A percentile compares a stretch with the other conserved stretches of the same genome.
These are phyloP conservation scores for Neurospora sp. DNA, from an alignment of 495 filamentous ascomycete genomes.

Conservation along the genomic window DNA sequence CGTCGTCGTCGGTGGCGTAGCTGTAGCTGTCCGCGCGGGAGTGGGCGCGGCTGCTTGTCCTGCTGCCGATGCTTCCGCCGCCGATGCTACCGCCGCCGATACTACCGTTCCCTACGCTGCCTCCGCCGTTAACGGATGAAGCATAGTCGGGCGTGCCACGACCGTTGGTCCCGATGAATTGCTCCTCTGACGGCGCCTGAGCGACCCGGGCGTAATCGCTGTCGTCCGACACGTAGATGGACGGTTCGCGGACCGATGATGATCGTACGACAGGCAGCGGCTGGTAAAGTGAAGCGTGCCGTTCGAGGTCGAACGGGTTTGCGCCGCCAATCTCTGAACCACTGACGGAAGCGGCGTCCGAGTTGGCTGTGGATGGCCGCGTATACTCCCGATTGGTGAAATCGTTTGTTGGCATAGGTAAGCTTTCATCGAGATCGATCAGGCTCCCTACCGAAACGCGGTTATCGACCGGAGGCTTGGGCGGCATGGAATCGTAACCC, in stretches of 20 bases:
- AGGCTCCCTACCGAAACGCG: conserved; percentile 35
- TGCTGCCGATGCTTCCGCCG: not conserved
- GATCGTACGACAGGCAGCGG: conserved; percentile 11
- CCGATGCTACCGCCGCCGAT: conserved; percentile 5
- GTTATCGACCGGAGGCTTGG: conserved; percentile 14
- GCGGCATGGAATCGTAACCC: conserved; percentile 25
- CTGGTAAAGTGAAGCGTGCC: conserved; percentile 41
- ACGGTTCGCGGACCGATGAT: conserved; percentile 30
- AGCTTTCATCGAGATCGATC: conserved; percentile 43
- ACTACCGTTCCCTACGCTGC: not conserved
- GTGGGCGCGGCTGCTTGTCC: conserved; percentile 5
- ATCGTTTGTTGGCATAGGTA: conserved; percentile 17
- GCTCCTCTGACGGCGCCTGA: conserved; percentile 3
- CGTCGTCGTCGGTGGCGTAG: conserved; percentile 13
- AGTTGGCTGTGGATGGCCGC: conserved; percentile 45
- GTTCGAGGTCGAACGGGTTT: conserved; percentile 45
- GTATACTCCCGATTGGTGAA: conserved; percentile 17
- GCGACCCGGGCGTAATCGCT: conserved; percentile 27
- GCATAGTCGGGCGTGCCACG: not conserved
- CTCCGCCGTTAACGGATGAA: not conserved
- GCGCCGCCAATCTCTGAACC: conserved; percentile 37
- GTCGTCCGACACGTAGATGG: conserved; percentile 43
- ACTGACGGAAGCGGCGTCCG: conserved; percentile 35
- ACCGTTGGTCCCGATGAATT: conserved; percentile 3
- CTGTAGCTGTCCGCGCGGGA: conserved; percentile 20